Evolutionary conservation across 202 grass and related monocot species (phyloP), one percentile per base, ranked within the genome.

Genomic region (Cymbopogon flexuosus): DNA sequence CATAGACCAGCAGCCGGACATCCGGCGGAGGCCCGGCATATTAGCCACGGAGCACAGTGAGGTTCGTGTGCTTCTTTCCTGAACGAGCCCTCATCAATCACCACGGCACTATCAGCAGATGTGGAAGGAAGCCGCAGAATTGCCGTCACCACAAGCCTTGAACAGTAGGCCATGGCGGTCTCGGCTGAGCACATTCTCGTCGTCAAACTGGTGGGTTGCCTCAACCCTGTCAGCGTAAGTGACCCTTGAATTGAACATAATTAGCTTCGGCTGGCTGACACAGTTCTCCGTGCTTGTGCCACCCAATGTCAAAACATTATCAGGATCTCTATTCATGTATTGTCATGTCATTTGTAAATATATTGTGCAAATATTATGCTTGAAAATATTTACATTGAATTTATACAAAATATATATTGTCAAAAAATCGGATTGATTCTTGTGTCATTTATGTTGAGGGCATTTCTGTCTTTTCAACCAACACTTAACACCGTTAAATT

Each of bases 31-130:
- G 96, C 6, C 96, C 96, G 2, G 96, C 96, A 19, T 99, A 99
- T 82, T 99, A 99, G 37, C 96, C 96, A 2, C 96, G 88, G 13
- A 99, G 92, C 24, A 99, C 96, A 1, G 96, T 99, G 6, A 99
- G 87, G 34, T 99, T 99, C 24, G 92, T 86, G 85, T 96, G 96
- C 90, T 96, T 99, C 92, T 52, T 99, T 99, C 76, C 96, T 90
- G 87, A 99, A 99, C 24, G 96, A 84, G 8, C 87, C 92, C 71
- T 96, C 96, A 60, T 99, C 96, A 5, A 99, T 87, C 34, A 95
- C 90, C 60, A 99, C 86, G 3, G 96, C 96, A n/a, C 96, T 92
- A 66, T 99, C 96, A 0, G 90, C 80, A 0, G 96, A 99, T 36
- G 92, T 99, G 1, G 96, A 99, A 1, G 96, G 96, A 24, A 99